Evolutionary conservation across 768 basidiomycete species (phyloP), one percentile per base, ranked within the genome.

Genomic region (Harrya chromipes): DNA sequence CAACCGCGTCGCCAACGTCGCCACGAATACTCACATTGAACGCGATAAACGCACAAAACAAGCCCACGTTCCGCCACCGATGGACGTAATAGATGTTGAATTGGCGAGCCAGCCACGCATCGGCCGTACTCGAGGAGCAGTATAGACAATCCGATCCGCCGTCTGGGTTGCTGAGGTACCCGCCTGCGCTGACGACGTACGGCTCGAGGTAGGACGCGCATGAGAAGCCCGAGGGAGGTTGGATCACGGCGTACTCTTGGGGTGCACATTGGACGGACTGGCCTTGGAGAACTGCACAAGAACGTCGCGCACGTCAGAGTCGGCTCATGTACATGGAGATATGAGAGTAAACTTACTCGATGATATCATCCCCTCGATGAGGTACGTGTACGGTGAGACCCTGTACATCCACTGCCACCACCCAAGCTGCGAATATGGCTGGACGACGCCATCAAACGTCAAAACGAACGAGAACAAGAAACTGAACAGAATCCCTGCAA

Each of bases 401-500:
- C 62, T 71, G 53, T 77, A 87, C 84, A 86, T 84, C 84, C 85
- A 87, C 46, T 66, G 61, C 85, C 85, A 88, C 80, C 83, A 84
- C 11, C 79, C 79, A 2, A 87, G 77, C 16, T 73, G 70, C 8
- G 72, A 56, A 59, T 71, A 83, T 7, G 85, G 85, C 56, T 88
- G 86, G 4, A 88, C 60, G 33, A 87, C 82, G 52, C 84, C 85
- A 53, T 85, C 75, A 59, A 87, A 85, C n/a, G 73, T 81, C 46
- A 86, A 58, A 33, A 84, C 76, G 55, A 86, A 84, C 0, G 80
- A 77, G 58, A 85, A 84, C 11, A n/a, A n/a, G n/a, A n/a, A n/a
- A n/a, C n/a, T n/a, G n/a, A n/a, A n/a, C n/a, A n/a, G n/a, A n/a
- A n/a, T n/a, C n/a, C n/a, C n/a, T n/a, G n/a, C n/a, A n/a, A n/a